Conservation (phyloP, 2,329 filamentous ascomycete species). For the Trichoderma afroharzianum region DNA sequence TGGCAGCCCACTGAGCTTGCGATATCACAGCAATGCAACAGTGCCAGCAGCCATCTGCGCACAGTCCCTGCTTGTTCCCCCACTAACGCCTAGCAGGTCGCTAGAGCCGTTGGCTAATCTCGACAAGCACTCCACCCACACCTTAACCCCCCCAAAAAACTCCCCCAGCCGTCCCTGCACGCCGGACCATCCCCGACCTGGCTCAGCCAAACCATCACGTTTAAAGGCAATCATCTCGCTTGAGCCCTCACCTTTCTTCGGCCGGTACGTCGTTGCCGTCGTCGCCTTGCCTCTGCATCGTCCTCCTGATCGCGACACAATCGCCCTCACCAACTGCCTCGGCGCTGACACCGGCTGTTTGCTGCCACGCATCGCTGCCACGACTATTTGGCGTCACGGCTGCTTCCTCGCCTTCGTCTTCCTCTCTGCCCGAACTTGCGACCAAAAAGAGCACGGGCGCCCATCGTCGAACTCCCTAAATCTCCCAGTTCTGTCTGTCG, state of each 20-base stretch:
- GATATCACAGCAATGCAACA: background rate
- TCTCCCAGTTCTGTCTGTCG: slow-evolving; percentile 4
- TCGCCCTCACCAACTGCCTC: background rate
- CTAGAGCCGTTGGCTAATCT: slow-evolving; percentile 39
- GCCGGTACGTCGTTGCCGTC: slow-evolving; percentile 37
- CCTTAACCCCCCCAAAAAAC: slow-evolving; percentile 29
- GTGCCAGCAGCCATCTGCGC: fast-evolving
- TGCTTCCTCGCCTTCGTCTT: background rate
- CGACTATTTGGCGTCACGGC: slow-evolving; percentile 5
- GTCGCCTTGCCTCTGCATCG: slow-evolving; percentile 19
- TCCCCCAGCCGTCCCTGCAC: slow-evolving; percentile 26
- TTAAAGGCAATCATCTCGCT: slow-evolving; percentile 51
- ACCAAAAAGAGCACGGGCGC: background rate
- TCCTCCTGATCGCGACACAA: background rate
- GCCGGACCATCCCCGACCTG: slow-evolving; percentile 31
- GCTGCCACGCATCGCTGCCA: slow-evolving; percentile 14
- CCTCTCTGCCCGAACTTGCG: background rate
- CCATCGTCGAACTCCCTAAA: slow-evolving; percentile 15
- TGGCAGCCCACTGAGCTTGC: background rate
- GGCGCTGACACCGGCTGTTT: slow-evolving; percentile 16
- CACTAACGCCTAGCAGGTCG: slow-evolving; percentile 28
- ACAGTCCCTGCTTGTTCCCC: slow-evolving; percentile 24
- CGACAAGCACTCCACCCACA: slow-evolving; percentile 40
- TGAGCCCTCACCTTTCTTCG: slow-evolving; percentile 45
- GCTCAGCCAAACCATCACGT: slow-evolving; percentile 38